Evolutionary conservation across 129 eudicot species (phyloP).

Genomic region (Flaveria robusta): DNA sequence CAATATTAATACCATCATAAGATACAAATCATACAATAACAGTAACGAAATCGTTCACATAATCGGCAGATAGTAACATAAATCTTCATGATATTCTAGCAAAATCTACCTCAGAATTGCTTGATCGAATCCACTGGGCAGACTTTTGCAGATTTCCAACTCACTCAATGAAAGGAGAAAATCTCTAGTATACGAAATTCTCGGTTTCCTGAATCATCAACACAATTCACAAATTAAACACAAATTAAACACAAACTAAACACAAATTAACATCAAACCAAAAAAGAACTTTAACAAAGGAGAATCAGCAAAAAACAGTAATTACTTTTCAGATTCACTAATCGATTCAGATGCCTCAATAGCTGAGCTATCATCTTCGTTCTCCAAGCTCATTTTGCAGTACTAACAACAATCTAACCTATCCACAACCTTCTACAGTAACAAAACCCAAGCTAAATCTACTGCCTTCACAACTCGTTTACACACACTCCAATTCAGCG

Average conservation of each 20-base stretch:
- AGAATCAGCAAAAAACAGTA: conserved; percentile 4
- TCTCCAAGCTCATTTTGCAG: conserved; percentile 67
- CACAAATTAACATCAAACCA: neutral
- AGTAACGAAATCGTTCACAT: conserved; percentile 10
- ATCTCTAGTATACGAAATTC: conserved; percentile 64
- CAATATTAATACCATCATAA: conserved; percentile 15
- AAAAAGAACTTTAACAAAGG: neutral
- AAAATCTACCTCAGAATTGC: conserved; percentile 55
- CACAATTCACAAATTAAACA: neutral
- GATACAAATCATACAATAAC: neutral
- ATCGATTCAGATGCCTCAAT: conserved; percentile 34
- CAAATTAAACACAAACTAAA: conserved; percentile 1
- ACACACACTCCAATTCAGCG: conserved; percentile 14
- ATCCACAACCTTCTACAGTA: conserved; percentile 16
- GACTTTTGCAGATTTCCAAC: conserved; percentile 69
- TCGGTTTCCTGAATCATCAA: conserved; percentile 54
- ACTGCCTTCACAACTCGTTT: conserved; percentile 14
- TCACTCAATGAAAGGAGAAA: conserved; percentile 72
- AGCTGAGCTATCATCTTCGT: conserved; percentile 52
- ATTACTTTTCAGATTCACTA: conserved; percentile 50
- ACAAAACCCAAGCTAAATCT: conserved; percentile 14
- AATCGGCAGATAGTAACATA: conserved; percentile 4
- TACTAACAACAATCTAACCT: conserved; percentile 25
- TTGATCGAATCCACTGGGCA: conserved; percentile 70
- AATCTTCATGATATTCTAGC: neutral